Evolutionary conservation across 257 asterid genomes (phyloP).

Genomic region (Solanum clarkiae): DNA sequence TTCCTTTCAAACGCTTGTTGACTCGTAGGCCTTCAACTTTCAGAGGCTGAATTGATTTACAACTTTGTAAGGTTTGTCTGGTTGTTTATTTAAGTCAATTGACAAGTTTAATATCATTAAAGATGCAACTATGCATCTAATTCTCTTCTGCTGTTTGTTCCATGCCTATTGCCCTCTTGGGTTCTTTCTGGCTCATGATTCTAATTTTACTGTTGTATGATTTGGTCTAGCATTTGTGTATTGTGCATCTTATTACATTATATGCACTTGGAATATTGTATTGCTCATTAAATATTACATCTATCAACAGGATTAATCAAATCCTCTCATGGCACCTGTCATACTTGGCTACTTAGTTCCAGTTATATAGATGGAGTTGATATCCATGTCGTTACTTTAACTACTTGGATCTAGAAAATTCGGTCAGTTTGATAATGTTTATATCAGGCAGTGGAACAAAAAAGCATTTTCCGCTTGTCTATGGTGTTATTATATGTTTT

Average conservation of each 20-base stretch:
- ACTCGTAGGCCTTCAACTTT: slow-evolving; percentile 34
- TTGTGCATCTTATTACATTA: neutral
- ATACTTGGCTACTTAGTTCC: neutral
- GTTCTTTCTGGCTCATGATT: neutral
- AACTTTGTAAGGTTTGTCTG: slow-evolving; percentile 14
- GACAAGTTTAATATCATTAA: neutral
- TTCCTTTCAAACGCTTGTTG: slow-evolving; percentile 46
- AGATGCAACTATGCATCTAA: neutral
- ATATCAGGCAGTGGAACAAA: neutral
- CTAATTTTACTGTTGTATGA: neutral
- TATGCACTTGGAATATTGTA: neutral
- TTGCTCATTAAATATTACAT: neutral
- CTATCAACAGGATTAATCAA: neutral
- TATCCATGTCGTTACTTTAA: neutral
- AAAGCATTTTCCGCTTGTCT: neutral
- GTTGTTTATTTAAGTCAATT: neutral
- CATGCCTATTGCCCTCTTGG: neutral
- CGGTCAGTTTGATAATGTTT: neutral
- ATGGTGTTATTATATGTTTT: neutral
- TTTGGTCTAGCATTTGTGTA: neutral
- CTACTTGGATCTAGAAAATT: neutral
- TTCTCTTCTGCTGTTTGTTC: neutral
- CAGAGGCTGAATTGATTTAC: slow-evolving; percentile 24
- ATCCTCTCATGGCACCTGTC: neutral
- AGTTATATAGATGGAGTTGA: neutral